Evolutionary conservation across 148 eudicot genomes (phyloP), one percentile per base, ranked within the genome.

Genomic region (Drosera capensis): DNA sequence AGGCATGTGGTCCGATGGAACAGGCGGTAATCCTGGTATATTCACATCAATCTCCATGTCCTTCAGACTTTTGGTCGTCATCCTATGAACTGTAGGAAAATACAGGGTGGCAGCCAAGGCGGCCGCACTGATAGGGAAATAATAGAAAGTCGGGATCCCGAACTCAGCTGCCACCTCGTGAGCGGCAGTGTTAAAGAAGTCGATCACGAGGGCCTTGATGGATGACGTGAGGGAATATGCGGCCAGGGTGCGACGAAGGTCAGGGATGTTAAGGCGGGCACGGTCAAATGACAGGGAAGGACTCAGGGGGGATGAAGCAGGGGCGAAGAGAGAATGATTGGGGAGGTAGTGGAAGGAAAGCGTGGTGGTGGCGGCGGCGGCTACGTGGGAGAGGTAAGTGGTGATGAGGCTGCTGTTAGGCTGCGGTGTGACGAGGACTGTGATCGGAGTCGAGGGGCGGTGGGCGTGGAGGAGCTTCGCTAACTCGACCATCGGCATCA

Each of bases 381-480:
- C 2, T 1, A n/a, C 12, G 5, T 13, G 42, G 17, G 42, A 7
- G 16, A 16, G 42, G 42, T 38, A 14, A 17, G 15, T 16, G 42
- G 42, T 38, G 42, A 38, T 28, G 31, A 28, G 31, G 31, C 7
- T 11, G 31, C 31, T 28, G 31, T 28, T 28, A 5, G 31, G 31
- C 5, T 28, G 31, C 5, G 31, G 31, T 11, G 31, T 28, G 31
- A 28, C 16, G 42, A 38, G 42, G 16, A 38, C 7, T 14, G 42
- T 13, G 42, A 38, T 38, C 16, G 14, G 42, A 16, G 42, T 8
- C 15, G 42, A 38, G 42, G 42, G 42, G 14, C 6, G 42, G 42
- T 38, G 42, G 42, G 13, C 7, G 42, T 38, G 14, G 42, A 38
- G 42, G 42, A 38, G 42, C 42, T 38, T 38, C 16, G 42, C 42